Base-by-base conservation (phyloP, 768 basidiomycete species). In the Candolleomyces efflorescens region DNA sequence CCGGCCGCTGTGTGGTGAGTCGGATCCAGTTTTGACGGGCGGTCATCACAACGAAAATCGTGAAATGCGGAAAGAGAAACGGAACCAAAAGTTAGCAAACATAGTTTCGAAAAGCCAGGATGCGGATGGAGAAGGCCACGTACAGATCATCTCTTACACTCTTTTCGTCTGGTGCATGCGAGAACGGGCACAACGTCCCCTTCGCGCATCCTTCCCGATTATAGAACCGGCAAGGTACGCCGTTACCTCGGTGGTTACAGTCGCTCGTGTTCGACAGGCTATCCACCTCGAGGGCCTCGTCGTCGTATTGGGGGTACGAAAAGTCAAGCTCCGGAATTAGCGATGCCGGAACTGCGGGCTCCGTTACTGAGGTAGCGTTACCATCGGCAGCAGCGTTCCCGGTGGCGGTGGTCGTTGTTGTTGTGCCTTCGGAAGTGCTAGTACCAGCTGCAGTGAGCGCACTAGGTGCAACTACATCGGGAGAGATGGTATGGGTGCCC, bases 191-290 rank as follows among this genome's bases (percentile, higher is more conserved):
- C 2, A 55, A 37, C 2, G n/a, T 54, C 1, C 79, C 79, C 23
- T 71, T 68, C 18, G 38, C 59, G 60, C 82, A 83, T 1, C 76
- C 77, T 7, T 66, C 69, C 41, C 75, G 81, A 45, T 85, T 83
- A 64, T 83, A 82, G 65, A 76, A 79, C 52, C 76, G 74, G 66
- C 83, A 85, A 0, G 82, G 75, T 1, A 73, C 68, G 0, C 68
- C 67, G 55, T 79, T 81, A 5, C 82, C 83, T 0, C 56, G 58
- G 59, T 83, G 82, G 18, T 66, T 62, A 60, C 70, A 81, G 63
- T 85, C 84, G 32, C 78, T 79, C n/a, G 80, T 78, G 60, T 84
- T 82, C 0, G 79, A 82, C 32, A 75, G 71, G 0, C 68, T 67
- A 32, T 70, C 74, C 20, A 73, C 62, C 5, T 72, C 72, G 20